A percentile compares a stretch with the other conserved stretches of the same genome.
These are phyloP conservation scores for Danielozyma ontarioensis DNA, from an alignment of 805 yeast species.

Conservation along the genomic window DNA sequence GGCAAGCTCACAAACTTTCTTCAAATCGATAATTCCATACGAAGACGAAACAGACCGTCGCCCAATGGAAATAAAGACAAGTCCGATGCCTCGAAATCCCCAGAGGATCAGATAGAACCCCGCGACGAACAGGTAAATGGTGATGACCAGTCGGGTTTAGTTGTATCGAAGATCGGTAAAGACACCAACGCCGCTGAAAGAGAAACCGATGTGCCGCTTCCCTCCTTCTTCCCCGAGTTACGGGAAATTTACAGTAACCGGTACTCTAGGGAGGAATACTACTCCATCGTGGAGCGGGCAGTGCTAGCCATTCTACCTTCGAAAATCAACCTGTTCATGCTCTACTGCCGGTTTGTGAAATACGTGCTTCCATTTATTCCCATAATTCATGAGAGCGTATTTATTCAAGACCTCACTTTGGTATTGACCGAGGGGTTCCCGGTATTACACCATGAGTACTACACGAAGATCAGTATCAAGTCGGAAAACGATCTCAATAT, in stretches of 20 bases:
- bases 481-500: slow-evolving; percentile 27
- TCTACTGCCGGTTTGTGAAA: slow-evolving; percentile 29
- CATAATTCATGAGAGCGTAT: slow-evolving; percentile 24
- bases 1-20: slow-evolving; percentile 32
- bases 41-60: no score
- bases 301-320: slow-evolving; percentile 27
- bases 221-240: slow-evolving; percentile 15
- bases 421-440: slow-evolving; percentile 21
- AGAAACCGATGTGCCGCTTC: not conserved
- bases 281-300: slow-evolving; percentile 20
- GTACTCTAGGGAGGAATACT: slow-evolving; percentile 19
- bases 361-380: slow-evolving; percentile 38
- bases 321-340: slow-evolving; percentile 16
- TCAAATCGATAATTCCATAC: slow-evolving; percentile 10
- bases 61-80: slow-evolving; percentile 7
- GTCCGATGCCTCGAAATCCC: not conserved
- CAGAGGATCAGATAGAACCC: slow-evolving; percentile 4
- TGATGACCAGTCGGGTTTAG: slow-evolving; percentile 23
- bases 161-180: slow-evolving; percentile 21
- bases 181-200: slow-evolving; percentile 2
- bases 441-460: slow-evolving; percentile 10
- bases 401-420: slow-evolving; percentile 19
- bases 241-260: slow-evolving; percentile 16
- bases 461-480: slow-evolving; percentile 17
- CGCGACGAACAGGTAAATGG: slow-evolving; percentile 12